Conservation (phyloP, 2,329 filamentous ascomycete species). For the Nothophaeocryptopus gaeumannii region DNA sequence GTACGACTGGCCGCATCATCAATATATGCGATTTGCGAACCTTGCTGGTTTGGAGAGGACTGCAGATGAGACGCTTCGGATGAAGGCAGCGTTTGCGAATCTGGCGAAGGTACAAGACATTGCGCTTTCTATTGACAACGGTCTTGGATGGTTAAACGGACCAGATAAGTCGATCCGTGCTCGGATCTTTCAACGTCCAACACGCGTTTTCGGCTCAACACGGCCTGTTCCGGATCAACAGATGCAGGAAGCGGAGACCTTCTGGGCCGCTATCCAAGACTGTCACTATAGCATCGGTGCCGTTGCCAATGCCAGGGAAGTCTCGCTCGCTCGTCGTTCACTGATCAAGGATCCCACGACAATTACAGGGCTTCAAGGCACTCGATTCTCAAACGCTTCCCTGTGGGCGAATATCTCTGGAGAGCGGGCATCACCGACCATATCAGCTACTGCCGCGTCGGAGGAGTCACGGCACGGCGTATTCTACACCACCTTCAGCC, state of each 20-base stretch:
- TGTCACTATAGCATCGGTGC: slow-evolving; percentile 22
- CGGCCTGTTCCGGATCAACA: slow-evolving; percentile 17
- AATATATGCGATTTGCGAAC: slow-evolving; percentile 59
- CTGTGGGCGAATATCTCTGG: slow-evolving; percentile 23
- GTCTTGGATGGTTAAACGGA: slow-evolving; percentile 64
- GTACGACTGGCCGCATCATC: slow-evolving; percentile 62
- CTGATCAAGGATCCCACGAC: slow-evolving; percentile 15
- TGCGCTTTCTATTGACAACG: slow-evolving; percentile 65
- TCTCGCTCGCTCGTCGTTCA: slow-evolving; percentile 19
- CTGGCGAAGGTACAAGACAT: slow-evolving; percentile 59
- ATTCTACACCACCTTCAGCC: slow-evolving; percentile 33
- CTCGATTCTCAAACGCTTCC: slow-evolving; percentile 18
- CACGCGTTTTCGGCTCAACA: slow-evolving; percentile 46
- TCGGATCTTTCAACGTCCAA: slow-evolving; percentile 44
- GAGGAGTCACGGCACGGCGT: slow-evolving; percentile 26
- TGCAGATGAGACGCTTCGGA: slow-evolving; percentile 61
- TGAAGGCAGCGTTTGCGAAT: slow-evolving; percentile 60
- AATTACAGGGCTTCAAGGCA: slow-evolving; percentile 20
- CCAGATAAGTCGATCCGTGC: slow-evolving; percentile 56
- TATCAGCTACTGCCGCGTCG: background rate
- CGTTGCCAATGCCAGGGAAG: slow-evolving; percentile 17
- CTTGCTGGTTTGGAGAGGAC: slow-evolving; percentile 60
- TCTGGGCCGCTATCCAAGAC: slow-evolving; percentile 28
- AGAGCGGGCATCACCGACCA: slow-evolving; percentile 6
- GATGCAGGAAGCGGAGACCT: slow-evolving; percentile 21